These are phyloP conservation scores for Termitomyces heimii DNA, from an alignment of 768 basidiomycete species.

Conservation along the genomic window DNA sequence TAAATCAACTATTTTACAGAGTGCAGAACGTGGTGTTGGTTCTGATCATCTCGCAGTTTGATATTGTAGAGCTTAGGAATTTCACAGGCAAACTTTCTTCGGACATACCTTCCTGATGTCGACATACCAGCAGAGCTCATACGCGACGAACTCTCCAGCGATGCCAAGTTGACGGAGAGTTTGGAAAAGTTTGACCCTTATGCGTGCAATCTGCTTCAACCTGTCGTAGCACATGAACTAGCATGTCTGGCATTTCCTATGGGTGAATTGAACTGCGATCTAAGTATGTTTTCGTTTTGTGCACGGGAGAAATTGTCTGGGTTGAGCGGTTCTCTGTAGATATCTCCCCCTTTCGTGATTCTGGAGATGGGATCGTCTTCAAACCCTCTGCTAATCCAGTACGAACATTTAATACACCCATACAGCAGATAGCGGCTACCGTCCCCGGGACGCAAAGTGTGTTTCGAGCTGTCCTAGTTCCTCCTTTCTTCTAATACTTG, in stretches of 20 bases:
- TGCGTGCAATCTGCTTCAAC: constrained; percentile 46
- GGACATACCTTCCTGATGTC: constrained; percentile 65
- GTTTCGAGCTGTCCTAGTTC: background rate
- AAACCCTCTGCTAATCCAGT: constrained; percentile 35
- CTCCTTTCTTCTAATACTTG: background rate
- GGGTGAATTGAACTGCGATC: constrained; percentile 50
- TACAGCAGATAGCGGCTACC: constrained; percentile 52
- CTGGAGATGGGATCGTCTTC: constrained; percentile 22
- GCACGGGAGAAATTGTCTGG: background rate
- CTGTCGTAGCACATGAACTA: constrained; percentile 24
- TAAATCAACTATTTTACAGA: constrained; percentile 33
- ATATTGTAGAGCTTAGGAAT: background rate
- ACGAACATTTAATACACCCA: constrained; percentile 57
- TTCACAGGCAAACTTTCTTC: constrained; percentile 64
- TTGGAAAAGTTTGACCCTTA: constrained; percentile 50
- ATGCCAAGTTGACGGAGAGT: constrained; percentile 28
- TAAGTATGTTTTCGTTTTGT: constrained; percentile 43
- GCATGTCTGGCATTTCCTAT: constrained; percentile 52
- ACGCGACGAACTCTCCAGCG: constrained; percentile 44
- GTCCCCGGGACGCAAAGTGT: constrained; percentile 2
- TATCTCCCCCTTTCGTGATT: constrained; percentile 22
- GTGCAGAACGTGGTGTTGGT: constrained; percentile 63
- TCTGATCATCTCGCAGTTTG: background rate
- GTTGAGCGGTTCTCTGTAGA: constrained; percentile 4
- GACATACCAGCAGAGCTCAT: constrained; percentile 70